Evolutionary conservation across 495 filamentous ascomycete genomes (phyloP).

Genomic region (Thozetella sp.): DNA sequence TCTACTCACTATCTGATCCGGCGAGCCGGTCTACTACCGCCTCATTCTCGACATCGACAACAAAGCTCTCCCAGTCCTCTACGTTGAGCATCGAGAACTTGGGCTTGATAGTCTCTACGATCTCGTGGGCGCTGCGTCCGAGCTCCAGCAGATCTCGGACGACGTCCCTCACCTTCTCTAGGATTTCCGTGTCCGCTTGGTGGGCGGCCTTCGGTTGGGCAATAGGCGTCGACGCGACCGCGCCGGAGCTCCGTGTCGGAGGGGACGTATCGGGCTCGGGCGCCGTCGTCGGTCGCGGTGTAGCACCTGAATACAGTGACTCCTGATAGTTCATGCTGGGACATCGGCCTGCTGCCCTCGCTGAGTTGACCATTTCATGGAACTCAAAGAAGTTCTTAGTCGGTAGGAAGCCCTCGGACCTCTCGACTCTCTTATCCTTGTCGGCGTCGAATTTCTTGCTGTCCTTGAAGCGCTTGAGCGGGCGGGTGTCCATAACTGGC

Average conservation of each 20-base stretch:
- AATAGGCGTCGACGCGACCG: too few relatives aligned
- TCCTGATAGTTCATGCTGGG: too few relatives aligned
- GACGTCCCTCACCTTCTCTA: too few relatives aligned
- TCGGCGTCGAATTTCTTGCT: neutral
- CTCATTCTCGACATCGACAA: neutral
- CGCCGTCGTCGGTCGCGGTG: too few relatives aligned
- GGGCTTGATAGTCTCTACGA: neutral
- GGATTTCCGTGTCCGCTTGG: too few relatives aligned
- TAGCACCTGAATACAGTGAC: too few relatives aligned
- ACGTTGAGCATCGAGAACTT: neutral
- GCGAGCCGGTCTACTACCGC: neutral
- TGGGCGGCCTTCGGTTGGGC: too few relatives aligned
- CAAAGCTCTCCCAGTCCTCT: neutral
- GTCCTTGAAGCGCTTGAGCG: neutral
- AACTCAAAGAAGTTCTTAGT: neutral
- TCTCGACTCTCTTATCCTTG: neutral
- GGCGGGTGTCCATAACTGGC: too few relatives aligned
- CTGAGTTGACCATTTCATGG: neutral
- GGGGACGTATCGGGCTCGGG: too few relatives aligned
- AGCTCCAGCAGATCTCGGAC: neutral
- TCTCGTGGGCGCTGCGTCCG: neutral
- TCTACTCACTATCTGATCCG: neutral
- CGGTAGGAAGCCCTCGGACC: neutral
- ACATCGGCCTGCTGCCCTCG: neutral
- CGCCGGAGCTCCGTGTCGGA: too few relatives aligned